These are phyloP conservation scores for Solanum chilense DNA, from an alignment of 257 asterid genomes.

Conservation along the genomic window DNA sequence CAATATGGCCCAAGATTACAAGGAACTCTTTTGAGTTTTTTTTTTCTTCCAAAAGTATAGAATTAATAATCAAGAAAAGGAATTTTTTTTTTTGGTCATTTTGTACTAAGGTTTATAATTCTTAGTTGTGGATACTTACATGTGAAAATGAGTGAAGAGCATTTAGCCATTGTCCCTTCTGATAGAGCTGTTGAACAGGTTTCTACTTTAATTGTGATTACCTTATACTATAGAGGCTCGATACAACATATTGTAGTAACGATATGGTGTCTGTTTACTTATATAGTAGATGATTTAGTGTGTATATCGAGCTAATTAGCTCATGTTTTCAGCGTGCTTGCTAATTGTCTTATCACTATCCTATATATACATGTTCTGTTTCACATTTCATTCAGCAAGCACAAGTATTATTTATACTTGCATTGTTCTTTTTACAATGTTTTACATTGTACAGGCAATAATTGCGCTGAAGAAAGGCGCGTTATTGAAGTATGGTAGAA, in stretches of 20 bases:
- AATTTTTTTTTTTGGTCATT: not conserved
- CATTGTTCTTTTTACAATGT: not conserved
- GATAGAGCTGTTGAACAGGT: conserved; percentile 15
- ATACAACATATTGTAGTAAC: not conserved
- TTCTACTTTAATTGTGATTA: not conserved
- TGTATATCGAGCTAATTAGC: not conserved
- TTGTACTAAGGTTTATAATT: not conserved
- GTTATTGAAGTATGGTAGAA: conserved; percentile 26
- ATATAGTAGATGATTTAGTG: not conserved
- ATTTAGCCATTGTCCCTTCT: not conserved
- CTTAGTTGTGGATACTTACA: not conserved
- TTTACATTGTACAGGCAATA: conserved; percentile 28
- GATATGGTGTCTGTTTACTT: not conserved
- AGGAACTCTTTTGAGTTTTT: not conserved
- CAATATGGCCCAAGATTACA: not conserved
- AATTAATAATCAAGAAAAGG: not conserved
- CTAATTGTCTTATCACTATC: not conserved
- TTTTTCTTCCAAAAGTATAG: not conserved
- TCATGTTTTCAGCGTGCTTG: not conserved
- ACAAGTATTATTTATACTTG: not conserved
- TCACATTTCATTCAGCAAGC: not conserved
- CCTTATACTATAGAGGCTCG: not conserved
- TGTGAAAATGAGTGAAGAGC: conserved; percentile 7
- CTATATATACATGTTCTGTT: not conserved
- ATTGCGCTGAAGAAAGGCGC: conserved; percentile 44